Percentiles rank a stretch among this genome's conserved stretches.
phyloP scores from a whole-genome alignment of 208 protist genomes.

The Acanthamoeba quina region DNA sequence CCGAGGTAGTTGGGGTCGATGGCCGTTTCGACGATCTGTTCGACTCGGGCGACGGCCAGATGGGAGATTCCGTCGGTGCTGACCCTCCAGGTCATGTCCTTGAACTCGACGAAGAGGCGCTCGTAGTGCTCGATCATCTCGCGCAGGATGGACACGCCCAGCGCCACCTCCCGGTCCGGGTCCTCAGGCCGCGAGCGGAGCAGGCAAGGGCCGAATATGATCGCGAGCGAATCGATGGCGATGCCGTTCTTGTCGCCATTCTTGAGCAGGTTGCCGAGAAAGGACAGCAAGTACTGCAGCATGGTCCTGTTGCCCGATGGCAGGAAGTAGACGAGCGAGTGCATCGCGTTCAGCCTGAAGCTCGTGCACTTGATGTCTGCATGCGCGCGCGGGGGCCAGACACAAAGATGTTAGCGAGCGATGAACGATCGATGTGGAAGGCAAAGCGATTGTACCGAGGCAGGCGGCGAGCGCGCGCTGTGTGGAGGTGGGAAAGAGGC shows the following conservation, averaged over 20 bases:
- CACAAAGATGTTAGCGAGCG: background rate
- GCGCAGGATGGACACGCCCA: background rate
- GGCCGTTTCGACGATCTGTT: slow-evolving; percentile 48
- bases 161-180: background rate
- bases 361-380: slow-evolving; percentile 13
- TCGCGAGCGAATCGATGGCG: background rate
- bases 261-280: slow-evolving; percentile 19
- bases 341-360: slow-evolving; percentile 32
- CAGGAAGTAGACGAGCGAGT: background rate
- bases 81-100: slow-evolving; percentile 12
- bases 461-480: background rate
- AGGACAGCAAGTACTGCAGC: slow-evolving; percentile 41
- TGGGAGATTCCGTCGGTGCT: background rate
- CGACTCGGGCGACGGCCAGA: slow-evolving; percentile 3
- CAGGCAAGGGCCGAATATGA: slow-evolving; percentile 21
- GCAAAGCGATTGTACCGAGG: background rate
- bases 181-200: slow-evolving; percentile 19
- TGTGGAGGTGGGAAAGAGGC: background rate
- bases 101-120: background rate
- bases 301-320: slow-evolving; percentile 35
- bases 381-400: background rate
- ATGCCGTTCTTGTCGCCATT: slow-evolving; percentile 23
- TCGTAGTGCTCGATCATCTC: slow-evolving; percentile 32
- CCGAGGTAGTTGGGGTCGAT: slow-evolving; percentile 2
- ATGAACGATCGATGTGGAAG: background rate